phyloP scores from a whole-genome alignment of 2,329 filamentous ascomycete genomes.

The Diaporthe destruens region DNA sequence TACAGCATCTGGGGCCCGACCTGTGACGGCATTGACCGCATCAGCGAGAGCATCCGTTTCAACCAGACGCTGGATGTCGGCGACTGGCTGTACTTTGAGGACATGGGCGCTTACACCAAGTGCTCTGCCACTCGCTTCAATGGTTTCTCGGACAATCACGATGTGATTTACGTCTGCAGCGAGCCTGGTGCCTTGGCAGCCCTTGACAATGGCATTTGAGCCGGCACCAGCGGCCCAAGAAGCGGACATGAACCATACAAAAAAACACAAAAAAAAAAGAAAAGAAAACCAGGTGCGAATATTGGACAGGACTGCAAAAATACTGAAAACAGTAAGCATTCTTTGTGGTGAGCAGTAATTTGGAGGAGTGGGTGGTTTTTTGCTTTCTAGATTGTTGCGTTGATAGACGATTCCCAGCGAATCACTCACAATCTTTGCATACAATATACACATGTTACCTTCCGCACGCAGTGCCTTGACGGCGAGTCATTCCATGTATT shows the following conservation, averaged over 20 bases:
- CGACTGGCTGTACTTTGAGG: constrained; percentile 98
- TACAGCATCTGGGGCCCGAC: constrained; percentile 99
- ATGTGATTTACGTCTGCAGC: constrained; percentile 94
- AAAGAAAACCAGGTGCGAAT: not conserved
- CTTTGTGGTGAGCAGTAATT: not conserved
- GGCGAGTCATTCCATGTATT: too few relatives aligned
- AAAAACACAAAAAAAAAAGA: too few relatives aligned
- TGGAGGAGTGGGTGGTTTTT: constrained; percentile 5
- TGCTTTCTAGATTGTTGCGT: constrained; percentile 30
- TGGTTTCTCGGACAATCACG: constrained; percentile 91
- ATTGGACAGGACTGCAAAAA: not conserved
- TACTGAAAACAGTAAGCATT: constrained; percentile 3
- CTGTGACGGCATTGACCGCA: constrained; percentile 97
- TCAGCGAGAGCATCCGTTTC: constrained; percentile 84
- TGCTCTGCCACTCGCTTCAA: constrained; percentile 99
- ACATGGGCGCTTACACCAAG: constrained; percentile 99
- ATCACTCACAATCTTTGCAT: constrained; percentile 28
- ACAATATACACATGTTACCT: not conserved
- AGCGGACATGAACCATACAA: not conserved
- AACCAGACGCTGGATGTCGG: constrained; percentile 85
- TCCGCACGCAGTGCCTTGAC: not conserved
- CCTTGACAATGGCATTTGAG: constrained; percentile 54
- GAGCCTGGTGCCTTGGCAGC: constrained; percentile 88
- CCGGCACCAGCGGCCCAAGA: not conserved
- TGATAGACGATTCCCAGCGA: constrained; percentile 30